Evolutionary conservation across 129 eudicot genomes (phyloP), one percentile per base, ranked within the genome.

Genomic region (Chrysanthemum lavandulifolium): DNA sequence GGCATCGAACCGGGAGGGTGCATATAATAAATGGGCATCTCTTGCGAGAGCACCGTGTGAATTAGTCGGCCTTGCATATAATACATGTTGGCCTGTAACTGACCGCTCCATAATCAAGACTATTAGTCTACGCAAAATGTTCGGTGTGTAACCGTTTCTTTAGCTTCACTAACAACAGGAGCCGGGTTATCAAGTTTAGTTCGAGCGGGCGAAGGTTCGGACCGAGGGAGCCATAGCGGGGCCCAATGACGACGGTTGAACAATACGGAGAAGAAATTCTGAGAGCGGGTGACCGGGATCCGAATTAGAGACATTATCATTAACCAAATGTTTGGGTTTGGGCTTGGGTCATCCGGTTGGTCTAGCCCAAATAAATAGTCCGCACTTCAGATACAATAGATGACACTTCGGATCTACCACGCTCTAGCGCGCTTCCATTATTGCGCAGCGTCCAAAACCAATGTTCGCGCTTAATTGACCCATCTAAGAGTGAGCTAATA

Each of bases 391-490:
- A 93, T 0, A 93, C 80, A 16, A 87, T 87, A 0, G 96, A 89
- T 0, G 98, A 93, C 2, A 83, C 98, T 73, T 93, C 98, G 21
- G 98, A 93, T 56, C 91, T 69, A 21, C 88, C 95, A 15, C 96
- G 85, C 36, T 89, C 95, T 80, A n/a, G n/a, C n/a, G n/a, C n/a
- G n/a, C n/a, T n/a, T n/a, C n/a, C n/a, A n/a, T n/a, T n/a, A n/a
- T n/a, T n/a, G n/a, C n/a, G n/a, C n/a, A n/a, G n/a, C n/a, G 69
- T 93, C 96, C 2, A 87, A 49, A 93, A 93, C 98, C 98, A 93
- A 58, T 81, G 88, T 73, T 93, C 90, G 15, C 98, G 85, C 75
- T 89, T 89, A 69, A 80, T 56, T 1, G 98, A 93, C 76, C 98
- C 98, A 65, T 86, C 88, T 2, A 93, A 84, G 43, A 93, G 84